phyloP scores from a whole-genome alignment of 2,329 filamentous ascomycete genomes.

The Fusarium pseudoanthophilum region DNA sequence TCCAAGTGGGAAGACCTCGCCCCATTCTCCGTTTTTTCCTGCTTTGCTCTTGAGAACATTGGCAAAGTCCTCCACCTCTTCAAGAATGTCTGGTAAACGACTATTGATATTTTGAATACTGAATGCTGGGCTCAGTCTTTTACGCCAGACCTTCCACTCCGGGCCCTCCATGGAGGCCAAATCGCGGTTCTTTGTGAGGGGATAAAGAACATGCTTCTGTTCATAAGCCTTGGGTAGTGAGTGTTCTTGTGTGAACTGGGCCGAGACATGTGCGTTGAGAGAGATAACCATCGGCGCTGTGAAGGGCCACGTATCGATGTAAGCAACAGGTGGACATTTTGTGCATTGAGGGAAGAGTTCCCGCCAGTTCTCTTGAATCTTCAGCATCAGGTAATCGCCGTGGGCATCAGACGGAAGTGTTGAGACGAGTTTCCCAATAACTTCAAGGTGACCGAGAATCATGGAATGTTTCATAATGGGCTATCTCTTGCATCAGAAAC shows the following conservation, averaged over 20 bases:
- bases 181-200: constrained; percentile 48
- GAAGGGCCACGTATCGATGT: constrained; percentile 48
- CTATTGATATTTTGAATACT: constrained; percentile 50
- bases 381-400: constrained; percentile 24
- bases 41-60: constrained; percentile 15
- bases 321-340: constrained; percentile 42
- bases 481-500: neutral
- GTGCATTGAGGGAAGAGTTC: constrained; percentile 32
- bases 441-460: constrained; percentile 30
- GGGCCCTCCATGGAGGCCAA: constrained; percentile 47
- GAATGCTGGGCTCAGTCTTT: constrained; percentile 51
- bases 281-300: constrained; percentile 27
- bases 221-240: constrained; percentile 42
- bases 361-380: constrained; percentile 30
- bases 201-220: constrained; percentile 42
- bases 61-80: constrained; percentile 53
- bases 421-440: constrained; percentile 17
- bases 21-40: constrained; percentile 15
- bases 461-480: constrained; percentile 38
- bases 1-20: constrained; percentile 47
- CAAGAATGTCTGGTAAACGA: constrained; percentile 50
- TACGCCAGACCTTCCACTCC: constrained; percentile 46
- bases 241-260: constrained; percentile 38
- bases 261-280: constrained; percentile 32
- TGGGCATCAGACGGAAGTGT: constrained; percentile 30